A percentile compares a stretch with the other conserved stretches of the same genome.
phyloP scores from a whole-genome alignment of 2,329 filamentous ascomycete genomes.

The Epicoccum nigrum region DNA sequence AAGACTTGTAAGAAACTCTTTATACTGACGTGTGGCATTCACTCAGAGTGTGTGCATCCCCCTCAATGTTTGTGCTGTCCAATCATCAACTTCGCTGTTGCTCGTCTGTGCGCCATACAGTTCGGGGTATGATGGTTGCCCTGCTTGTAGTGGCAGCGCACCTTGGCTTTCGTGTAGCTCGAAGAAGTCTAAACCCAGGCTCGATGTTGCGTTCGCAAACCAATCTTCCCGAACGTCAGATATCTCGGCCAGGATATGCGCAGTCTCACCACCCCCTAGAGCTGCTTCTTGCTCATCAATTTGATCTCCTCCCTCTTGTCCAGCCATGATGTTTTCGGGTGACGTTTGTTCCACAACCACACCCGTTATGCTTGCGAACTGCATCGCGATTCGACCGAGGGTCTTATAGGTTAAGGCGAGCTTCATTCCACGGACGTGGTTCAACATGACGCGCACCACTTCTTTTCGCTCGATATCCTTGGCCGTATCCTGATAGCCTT shows the following conservation, averaged over 20 bases:
- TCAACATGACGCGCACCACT: constrained; percentile 27
- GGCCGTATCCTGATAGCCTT: constrained; percentile 21
- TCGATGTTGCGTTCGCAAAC: constrained; percentile 28
- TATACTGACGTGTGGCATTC: constrained; percentile 7
- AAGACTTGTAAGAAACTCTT: not conserved
- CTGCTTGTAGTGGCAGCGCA: constrained; percentile 11
- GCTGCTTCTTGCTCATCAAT: constrained; percentile 11
- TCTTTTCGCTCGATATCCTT: constrained; percentile 31
- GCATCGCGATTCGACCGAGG: constrained; percentile 28
- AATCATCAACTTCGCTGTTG: constrained; percentile 24
- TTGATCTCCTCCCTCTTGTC: not conserved
- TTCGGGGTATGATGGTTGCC: constrained; percentile 14
- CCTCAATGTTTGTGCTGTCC: constrained; percentile 27
- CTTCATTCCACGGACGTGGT: constrained; percentile 23
- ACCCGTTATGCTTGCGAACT: constrained; percentile 34
- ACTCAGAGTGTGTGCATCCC: constrained; percentile 21
- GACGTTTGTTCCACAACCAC: constrained; percentile 18
- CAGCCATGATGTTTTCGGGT: constrained; percentile 1
- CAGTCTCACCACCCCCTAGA: constrained; percentile 12
- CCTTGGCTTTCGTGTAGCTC: constrained; percentile 8
- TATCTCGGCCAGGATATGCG: constrained; percentile 17
- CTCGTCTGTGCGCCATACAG: constrained; percentile 13
- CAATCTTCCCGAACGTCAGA: constrained; percentile 29
- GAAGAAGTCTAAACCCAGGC: constrained; percentile 30
- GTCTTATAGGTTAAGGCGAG: constrained; percentile 31